These are phyloP conservation scores for Phalaenopsis hybrid DNA, from an alignment of 116 monocot species.

Conservation along the genomic window DNA sequence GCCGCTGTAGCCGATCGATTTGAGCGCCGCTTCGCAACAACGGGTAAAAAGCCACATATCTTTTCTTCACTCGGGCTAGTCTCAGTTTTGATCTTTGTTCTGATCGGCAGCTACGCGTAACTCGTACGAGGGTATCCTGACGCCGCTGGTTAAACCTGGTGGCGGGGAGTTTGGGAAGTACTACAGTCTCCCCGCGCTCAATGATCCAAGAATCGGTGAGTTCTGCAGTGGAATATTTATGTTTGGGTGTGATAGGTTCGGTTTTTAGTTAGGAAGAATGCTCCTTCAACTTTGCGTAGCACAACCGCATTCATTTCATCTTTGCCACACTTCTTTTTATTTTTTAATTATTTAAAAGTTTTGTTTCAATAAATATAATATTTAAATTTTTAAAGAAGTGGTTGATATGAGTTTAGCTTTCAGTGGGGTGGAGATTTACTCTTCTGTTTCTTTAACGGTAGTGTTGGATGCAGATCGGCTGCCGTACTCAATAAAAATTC, in stretches of 20 bases:
- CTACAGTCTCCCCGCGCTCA: constrained; percentile 47
- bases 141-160: constrained; percentile 40
- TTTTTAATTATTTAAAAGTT: too few species aligned
- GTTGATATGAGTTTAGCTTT: too few species aligned
- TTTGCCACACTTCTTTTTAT: too few species aligned
- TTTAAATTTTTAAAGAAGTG: too few species aligned
- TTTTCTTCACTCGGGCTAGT: neutral
- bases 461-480: constrained; percentile 33
- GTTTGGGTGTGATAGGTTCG: neutral
- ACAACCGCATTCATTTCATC: too few species aligned
- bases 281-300: too few species aligned
- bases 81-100: constrained; percentile 1
- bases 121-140: constrained; percentile 37
- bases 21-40: constrained; percentile 51
- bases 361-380: too few species aligned
- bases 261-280: neutral
- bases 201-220: constrained; percentile 47
- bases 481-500: constrained; percentile 60
- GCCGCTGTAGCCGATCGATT: constrained; percentile 42
- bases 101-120: constrained; percentile 26
- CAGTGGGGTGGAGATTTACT: too few species aligned
- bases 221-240: neutral
- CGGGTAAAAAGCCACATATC: constrained; percentile 24
- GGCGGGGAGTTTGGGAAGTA: constrained; percentile 60
- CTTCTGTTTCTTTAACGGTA: constrained; percentile 5